These are phyloP conservation scores for Ceratobasidium sp. DNA, from an alignment of 1,284 basidiomycete genomes.

Conservation along the genomic window DNA sequence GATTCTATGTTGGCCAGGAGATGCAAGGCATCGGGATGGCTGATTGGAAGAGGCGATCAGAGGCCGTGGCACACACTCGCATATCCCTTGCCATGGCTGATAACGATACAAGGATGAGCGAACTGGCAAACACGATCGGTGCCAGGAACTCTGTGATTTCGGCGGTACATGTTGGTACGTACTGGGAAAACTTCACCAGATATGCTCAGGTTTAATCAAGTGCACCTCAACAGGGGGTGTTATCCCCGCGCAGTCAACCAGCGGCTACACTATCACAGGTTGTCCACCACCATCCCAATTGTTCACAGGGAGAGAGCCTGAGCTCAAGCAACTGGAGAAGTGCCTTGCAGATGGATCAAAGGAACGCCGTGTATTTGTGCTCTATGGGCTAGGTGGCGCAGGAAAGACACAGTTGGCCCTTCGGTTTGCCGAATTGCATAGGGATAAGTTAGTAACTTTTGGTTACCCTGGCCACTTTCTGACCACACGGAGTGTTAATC, in stretches of 20 bases:
- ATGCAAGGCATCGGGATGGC: background rate
- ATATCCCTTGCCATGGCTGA: background rate
- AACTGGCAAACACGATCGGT: background rate
- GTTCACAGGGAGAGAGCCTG: slow-evolving; percentile 1
- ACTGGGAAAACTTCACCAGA: background rate
- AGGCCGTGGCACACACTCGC: background rate
- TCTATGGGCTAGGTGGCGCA: slow-evolving; percentile 18
- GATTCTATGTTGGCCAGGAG: background rate
- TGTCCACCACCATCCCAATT: slow-evolving; percentile 2
- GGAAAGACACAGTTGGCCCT: slow-evolving; percentile 34
- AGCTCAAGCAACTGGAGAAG: slow-evolving; percentile 1
- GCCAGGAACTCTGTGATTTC: background rate
- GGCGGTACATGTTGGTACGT: background rate
- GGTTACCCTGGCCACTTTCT: too few species aligned
- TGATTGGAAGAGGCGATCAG: slow-evolving; percentile 9
- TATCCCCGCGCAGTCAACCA: background rate
- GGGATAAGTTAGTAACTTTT: too few species aligned
- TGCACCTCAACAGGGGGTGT: background rate
- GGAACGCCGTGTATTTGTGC: slow-evolving; percentile 6
- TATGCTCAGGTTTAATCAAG: background rate
- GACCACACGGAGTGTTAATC: background rate
- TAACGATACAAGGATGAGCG: background rate
- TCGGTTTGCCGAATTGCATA: background rate
- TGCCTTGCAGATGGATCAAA: background rate
- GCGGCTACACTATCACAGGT: background rate